These are phyloP conservation scores for Leucaena leucocephala DNA, from an alignment of 306 rosid species.

Conservation along the genomic window DNA sequence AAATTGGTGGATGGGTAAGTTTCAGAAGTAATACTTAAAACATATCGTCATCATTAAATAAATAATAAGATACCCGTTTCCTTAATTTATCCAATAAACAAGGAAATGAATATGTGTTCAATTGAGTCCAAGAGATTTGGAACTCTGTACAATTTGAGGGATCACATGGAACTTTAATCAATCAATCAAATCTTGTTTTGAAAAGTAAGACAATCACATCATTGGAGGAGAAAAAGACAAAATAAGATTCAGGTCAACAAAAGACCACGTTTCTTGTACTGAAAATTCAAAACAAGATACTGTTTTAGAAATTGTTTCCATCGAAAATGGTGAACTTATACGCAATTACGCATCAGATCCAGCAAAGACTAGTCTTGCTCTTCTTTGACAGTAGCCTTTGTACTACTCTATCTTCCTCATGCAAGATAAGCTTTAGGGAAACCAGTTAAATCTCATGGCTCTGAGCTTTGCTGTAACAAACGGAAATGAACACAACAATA, in stretches of 20 bases:
- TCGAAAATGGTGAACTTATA: not conserved
- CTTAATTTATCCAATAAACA: not conserved
- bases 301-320: not conserved
- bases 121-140: not conserved
- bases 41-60: too few relatives aligned
- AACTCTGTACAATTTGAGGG: not conserved
- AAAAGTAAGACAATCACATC: not conserved
- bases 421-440: not conserved
- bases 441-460: constrained; percentile 29
- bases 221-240: not conserved
- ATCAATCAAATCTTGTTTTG: not conserved
- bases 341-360: not conserved
- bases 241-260: not conserved
- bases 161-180: not conserved
- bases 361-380: not conserved
- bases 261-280: not conserved
- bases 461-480: constrained; percentile 16
- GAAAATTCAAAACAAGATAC: not conserved
- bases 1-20: too few relatives aligned
- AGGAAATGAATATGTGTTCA: not conserved
- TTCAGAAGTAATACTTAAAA: too few relatives aligned
- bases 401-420: constrained; percentile 11
- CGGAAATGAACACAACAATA: constrained; percentile 24
- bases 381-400: not conserved
- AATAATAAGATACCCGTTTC: not conserved